Conservation (phyloP, 192 early-diverging fungal genomes). For the Umbelopsis ramanniana region DNA sequence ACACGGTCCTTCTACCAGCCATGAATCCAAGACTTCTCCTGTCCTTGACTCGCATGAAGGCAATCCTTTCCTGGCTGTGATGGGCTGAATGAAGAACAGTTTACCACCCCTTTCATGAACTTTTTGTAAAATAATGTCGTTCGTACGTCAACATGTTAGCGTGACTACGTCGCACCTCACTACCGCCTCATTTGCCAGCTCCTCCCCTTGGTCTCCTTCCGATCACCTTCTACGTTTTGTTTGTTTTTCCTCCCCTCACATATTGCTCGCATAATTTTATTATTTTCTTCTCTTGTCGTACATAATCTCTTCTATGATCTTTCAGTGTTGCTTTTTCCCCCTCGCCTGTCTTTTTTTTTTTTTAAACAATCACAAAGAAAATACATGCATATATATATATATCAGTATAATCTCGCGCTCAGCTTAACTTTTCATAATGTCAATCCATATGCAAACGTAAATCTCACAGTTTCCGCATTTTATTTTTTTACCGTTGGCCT, state of each 20-base stretch:
- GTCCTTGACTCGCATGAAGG: slow-evolving; percentile 21
- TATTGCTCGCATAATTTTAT: background rate
- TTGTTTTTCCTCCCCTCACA: background rate
- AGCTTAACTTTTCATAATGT: too few relatives aligned
- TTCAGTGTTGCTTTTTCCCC: background rate
- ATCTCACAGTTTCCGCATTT: too few relatives aligned
- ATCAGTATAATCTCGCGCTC: too few relatives aligned
- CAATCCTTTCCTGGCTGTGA: slow-evolving; percentile 19
- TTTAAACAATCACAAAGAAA: background rate
- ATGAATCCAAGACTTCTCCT: background rate
- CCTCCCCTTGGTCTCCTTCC: background rate
- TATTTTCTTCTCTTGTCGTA: background rate
- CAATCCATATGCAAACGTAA: too few relatives aligned
- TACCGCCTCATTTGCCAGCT: background rate
- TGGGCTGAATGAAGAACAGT: too few relatives aligned
- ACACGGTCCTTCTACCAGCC: background rate
- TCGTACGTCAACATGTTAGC: background rate
- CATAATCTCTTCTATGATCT: background rate
- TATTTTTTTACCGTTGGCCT: too few relatives aligned
- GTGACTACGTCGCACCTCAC: background rate
- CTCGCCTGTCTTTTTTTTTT: too few relatives aligned
- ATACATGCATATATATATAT: background rate
- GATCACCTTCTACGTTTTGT: background rate
- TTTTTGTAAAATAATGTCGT: slow-evolving; percentile 2
- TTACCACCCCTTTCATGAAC: too few relatives aligned